These are phyloP conservation scores for Fusarium sp. DNA, from an alignment of 2,329 filamentous ascomycete genomes.

Conservation along the genomic window DNA sequence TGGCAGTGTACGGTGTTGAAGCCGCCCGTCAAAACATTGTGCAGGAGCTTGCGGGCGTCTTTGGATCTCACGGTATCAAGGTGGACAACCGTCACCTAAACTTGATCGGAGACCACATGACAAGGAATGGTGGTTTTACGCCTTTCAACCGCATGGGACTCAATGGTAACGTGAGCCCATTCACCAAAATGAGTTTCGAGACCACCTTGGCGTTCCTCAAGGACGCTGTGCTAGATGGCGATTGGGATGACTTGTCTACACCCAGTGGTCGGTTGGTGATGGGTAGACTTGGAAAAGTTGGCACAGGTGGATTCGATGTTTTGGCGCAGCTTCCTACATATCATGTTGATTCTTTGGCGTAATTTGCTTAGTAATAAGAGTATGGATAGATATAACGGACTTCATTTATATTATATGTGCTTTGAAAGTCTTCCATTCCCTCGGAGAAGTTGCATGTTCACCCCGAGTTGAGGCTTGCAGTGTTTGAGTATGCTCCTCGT, in stretches of 20 bases:
- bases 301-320: slow-evolving; percentile 93
- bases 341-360: slow-evolving; percentile 56
- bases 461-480: no score
- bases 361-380: slow-evolving; percentile 41
- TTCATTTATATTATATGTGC: slow-evolving; percentile 24
- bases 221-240: slow-evolving; percentile 90
- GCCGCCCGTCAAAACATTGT: slow-evolving; percentile 90
- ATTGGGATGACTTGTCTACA: slow-evolving; percentile 88
- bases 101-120: slow-evolving; percentile 98
- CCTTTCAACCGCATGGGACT: slow-evolving; percentile 94
- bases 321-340: slow-evolving; percentile 72
- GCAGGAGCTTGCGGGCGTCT: slow-evolving; percentile 85
- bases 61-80: slow-evolving; percentile 89
- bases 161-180: slow-evolving; percentile 85
- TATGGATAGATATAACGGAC: slow-evolving; percentile 35
- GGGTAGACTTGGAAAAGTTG: slow-evolving; percentile 83
- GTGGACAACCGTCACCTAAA: slow-evolving; percentile 95
- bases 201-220: slow-evolving; percentile 94
- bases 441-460: no score
- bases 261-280: slow-evolving; percentile 91
- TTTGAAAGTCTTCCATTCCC: not conserved
- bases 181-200: slow-evolving; percentile 99
- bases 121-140: slow-evolving; percentile 87
- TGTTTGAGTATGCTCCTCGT: no score
- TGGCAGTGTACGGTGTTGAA: slow-evolving; percentile 91